These are phyloP conservation scores for Coix lacrymajobi DNA, from an alignment of 176 grass and related monocot genomes.

Conservation along the genomic window DNA sequence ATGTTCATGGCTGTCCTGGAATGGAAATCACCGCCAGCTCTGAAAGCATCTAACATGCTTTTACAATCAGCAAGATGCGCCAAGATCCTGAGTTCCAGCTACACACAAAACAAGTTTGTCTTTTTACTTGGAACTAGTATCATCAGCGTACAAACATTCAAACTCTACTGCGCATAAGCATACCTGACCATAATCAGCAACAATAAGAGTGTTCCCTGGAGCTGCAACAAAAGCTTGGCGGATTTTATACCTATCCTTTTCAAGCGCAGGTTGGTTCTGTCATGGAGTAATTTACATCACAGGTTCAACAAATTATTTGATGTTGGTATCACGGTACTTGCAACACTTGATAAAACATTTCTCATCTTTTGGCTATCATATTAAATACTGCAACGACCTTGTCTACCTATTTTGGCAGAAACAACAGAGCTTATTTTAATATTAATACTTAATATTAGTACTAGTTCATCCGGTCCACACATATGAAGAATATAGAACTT, in stretches of 20 bases:
- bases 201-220: conserved; percentile 84
- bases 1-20: conserved; percentile 97
- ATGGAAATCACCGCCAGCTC: conserved; percentile 92
- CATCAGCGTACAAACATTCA: conserved; percentile 1
- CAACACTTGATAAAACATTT: conserved; percentile 5
- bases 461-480: neutral
- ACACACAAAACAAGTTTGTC: conserved; percentile 14
- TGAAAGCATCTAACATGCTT: conserved; percentile 97
- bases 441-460: neutral
- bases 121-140: conserved; percentile 7
- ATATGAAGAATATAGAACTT: conserved; percentile 7
- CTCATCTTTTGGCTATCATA: neutral
- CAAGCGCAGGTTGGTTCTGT: conserved; percentile 94
- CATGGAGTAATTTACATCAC: conserved; percentile 11
- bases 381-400: conserved; percentile 2
- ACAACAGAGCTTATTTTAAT: neutral
- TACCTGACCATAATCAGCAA: conserved; percentile 99
- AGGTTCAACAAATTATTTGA: conserved; percentile 26
- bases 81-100: conserved; percentile 98
- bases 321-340: neutral
- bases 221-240: conserved; percentile 91
- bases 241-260: conserved; percentile 97
- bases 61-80: conserved; percentile 82
- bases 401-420: neutral
- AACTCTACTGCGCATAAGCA: neutral